phyloP scores from a whole-genome alignment of 352 stramenopile genomes.

The Phytophthora podocarpi region DNA sequence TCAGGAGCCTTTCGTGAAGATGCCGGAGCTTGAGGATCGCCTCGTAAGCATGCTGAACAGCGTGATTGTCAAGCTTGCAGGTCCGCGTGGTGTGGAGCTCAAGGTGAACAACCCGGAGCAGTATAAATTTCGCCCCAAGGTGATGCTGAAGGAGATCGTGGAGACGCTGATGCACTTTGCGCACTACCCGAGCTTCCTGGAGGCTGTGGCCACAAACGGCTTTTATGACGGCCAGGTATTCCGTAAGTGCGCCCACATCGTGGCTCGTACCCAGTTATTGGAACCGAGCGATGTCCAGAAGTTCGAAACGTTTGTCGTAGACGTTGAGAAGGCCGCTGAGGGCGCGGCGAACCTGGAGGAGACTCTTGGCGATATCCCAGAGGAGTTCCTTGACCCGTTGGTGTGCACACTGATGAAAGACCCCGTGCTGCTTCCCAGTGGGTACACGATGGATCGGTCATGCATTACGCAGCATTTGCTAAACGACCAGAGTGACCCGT shows the following conservation, averaged over 20 bases:
- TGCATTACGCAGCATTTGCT: slow-evolving; percentile 97
- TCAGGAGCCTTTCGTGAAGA: slow-evolving; percentile 92
- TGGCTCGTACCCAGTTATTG: slow-evolving; percentile 71
- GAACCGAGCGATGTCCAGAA: slow-evolving; percentile 43
- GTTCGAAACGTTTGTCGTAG: slow-evolving; percentile 64
- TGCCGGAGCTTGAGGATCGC: slow-evolving; percentile 93
- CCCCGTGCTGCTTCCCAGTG: slow-evolving; percentile 93
- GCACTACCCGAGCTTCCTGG: slow-evolving; percentile 88
- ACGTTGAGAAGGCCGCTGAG: slow-evolving; percentile 55
- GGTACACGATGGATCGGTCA: slow-evolving; percentile 91
- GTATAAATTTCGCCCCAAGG: slow-evolving; percentile 98
- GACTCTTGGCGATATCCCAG: slow-evolving; percentile 92
- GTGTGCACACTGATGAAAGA: slow-evolving; percentile 97
- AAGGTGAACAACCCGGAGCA: slow-evolving; percentile 98
- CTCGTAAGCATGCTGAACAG: slow-evolving; percentile 97
- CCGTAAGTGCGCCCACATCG: slow-evolving; percentile 69
- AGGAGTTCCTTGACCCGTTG: slow-evolving; percentile 97
- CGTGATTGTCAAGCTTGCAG: slow-evolving; percentile 95
- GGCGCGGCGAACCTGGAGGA: slow-evolving; percentile 69
- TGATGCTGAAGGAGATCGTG: slow-evolving; percentile 97
- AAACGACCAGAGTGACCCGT: slow-evolving; percentile 97
- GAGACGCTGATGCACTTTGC: slow-evolving; percentile 96
- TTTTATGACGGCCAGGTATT: slow-evolving; percentile 83
- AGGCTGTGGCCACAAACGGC: slow-evolving; percentile 91
- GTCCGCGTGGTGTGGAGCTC: slow-evolving; percentile 92